phyloP scores from a whole-genome alignment of 1,284 basidiomycete species.

The Ganoderma multipileum region DNA sequence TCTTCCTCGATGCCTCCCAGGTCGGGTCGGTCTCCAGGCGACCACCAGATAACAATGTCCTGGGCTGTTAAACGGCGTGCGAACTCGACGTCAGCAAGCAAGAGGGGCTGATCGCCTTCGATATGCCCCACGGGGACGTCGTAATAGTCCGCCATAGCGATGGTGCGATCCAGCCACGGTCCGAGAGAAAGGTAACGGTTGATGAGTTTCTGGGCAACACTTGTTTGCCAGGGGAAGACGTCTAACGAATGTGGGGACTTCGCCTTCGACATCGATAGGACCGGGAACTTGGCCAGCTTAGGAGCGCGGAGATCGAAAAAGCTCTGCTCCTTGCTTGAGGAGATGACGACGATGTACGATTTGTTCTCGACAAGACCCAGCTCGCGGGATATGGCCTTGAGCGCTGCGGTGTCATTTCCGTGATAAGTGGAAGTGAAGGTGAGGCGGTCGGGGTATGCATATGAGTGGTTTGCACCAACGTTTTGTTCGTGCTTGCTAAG shows the following conservation, averaged over 20 bases:
- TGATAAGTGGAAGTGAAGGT: conserved; percentile 84
- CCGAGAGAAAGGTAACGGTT: conserved; percentile 84
- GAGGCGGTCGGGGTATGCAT: conserved; percentile 77
- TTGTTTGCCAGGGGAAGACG: conserved; percentile 80
- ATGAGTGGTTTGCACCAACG: conserved; percentile 51
- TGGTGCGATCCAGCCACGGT: conserved; percentile 82
- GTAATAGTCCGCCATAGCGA: conserved; percentile 89
- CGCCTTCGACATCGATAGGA: conserved; percentile 85
- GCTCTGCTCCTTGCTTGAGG: conserved; percentile 83
- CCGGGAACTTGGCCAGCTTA: conserved; percentile 85
- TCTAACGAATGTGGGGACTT: conserved; percentile 78
- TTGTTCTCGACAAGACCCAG: conserved; percentile 77
- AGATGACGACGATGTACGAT: conserved; percentile 81
- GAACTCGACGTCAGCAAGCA: conserved; percentile 91
- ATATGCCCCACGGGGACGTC: conserved; percentile 94
- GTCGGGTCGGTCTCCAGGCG: conserved; percentile 88
- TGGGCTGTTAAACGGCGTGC: conserved; percentile 87
- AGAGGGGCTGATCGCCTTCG: conserved; percentile 87
- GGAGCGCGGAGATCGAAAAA: conserved; percentile 86
- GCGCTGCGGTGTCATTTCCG: conserved; percentile 77
- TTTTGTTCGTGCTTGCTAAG: conserved; percentile 53
- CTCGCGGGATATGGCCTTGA: conserved; percentile 91
- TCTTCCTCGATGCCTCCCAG: conserved; percentile 95
- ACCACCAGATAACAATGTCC: conserved; percentile 98
- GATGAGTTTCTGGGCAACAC: conserved; percentile 82